A percentile compares a stretch with the other conserved stretches of the same genome.
These are phyloP conservation scores for Takashimella tepidaria DNA, from an alignment of 1,284 basidiomycete species.

Conservation along the genomic window DNA sequence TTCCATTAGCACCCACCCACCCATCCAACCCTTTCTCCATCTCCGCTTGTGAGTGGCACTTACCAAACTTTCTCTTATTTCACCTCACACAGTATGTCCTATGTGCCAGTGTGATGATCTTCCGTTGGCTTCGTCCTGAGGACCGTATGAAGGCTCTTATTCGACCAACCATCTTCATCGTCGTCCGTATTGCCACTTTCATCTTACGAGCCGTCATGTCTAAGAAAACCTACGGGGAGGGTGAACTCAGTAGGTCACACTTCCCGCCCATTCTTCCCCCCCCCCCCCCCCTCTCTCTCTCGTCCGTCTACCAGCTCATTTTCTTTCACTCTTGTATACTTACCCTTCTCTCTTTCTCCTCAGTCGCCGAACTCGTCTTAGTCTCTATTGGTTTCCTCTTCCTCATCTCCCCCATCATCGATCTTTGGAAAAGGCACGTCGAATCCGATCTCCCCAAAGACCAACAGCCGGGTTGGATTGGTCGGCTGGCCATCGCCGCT, in stretches of 20 bases:
- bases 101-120: slow-evolving; percentile 20
- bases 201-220: slow-evolving; percentile 28
- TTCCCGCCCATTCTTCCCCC: slow-evolving; percentile 8
- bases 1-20: no score
- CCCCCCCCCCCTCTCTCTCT: neutral
- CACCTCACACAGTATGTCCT: slow-evolving; percentile 20
- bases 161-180: slow-evolving; percentile 28
- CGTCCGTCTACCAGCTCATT: neutral
- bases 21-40: no score
- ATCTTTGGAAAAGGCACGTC: slow-evolving; percentile 23
- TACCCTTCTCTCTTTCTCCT: neutral
- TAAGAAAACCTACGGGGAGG: slow-evolving; percentile 18
- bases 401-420: slow-evolving; percentile 29
- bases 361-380: no score
- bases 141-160: slow-evolving; percentile 22
- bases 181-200: slow-evolving; percentile 20
- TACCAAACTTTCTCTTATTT: neutral
- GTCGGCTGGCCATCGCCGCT: neutral
- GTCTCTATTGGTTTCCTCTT: slow-evolving; percentile 30
- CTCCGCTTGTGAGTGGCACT: neutral
- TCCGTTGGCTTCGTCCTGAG: slow-evolving; percentile 8
- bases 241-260: slow-evolving; percentile 25
- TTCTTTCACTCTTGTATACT: neutral
- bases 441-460: neutral
- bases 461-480: slow-evolving; percentile 8